These are phyloP conservation scores for Trichosporon sp. DNA, from an alignment of 1,284 basidiomycete genomes.

Conservation along the genomic window DNA sequence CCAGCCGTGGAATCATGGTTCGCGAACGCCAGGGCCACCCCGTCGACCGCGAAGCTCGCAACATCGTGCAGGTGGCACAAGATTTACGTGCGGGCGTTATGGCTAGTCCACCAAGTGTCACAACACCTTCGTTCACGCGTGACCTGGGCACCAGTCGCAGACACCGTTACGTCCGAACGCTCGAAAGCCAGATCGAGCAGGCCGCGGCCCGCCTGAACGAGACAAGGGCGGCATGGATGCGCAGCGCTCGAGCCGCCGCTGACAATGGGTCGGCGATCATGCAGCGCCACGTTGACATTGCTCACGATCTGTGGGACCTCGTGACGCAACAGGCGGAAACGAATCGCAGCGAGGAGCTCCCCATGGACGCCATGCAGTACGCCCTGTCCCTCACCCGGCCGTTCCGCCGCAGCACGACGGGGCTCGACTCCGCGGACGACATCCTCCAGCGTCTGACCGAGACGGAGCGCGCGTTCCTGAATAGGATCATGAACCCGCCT, in stretches of 20 bases:
- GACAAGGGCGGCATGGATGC: slow-evolving; percentile 9
- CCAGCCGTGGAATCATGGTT: slow-evolving; percentile 28
- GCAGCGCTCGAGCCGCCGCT: slow-evolving; percentile 16
- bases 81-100: slow-evolving; percentile 6
- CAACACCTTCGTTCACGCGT: slow-evolving; percentile 7
- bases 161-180: slow-evolving; percentile 19
- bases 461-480: slow-evolving; percentile 23
- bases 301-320: slow-evolving; percentile 27
- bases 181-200: slow-evolving; percentile 24
- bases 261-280: slow-evolving; percentile 21
- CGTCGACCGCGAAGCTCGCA: not conserved
- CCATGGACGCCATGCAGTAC: slow-evolving; percentile 1
- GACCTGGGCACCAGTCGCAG: slow-evolving; percentile 23
- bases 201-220: slow-evolving; percentile 9
- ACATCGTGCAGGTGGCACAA: not conserved
- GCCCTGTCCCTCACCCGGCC: slow-evolving; percentile 9
- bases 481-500: slow-evolving; percentile 16
- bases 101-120: slow-evolving; percentile 20
- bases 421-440: not conserved
- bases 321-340: slow-evolving; percentile 19
- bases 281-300: slow-evolving; percentile 27
- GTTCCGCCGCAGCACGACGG: slow-evolving; percentile 15
- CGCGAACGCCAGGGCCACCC: slow-evolving; percentile 22
- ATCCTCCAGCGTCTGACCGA: not conserved
- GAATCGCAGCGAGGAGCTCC: not conserved